Base-by-base conservation (phyloP, 306 rosid genomes). In the Erythrophleum fordii region DNA sequence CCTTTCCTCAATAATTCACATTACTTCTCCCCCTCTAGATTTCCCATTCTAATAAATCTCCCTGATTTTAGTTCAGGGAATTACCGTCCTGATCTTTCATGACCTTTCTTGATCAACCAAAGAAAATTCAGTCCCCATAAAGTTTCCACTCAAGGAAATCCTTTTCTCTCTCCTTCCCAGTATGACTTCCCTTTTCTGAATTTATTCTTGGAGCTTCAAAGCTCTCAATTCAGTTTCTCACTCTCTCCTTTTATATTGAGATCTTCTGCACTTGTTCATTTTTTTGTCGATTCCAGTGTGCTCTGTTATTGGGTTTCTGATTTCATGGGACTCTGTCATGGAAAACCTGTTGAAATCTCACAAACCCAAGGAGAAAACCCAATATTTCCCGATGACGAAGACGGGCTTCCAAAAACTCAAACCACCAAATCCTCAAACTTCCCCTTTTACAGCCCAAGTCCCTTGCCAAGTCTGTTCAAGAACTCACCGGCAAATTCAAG, bases 371-470 rank as follows among this genome's bases (percentile, higher is more conserved):
- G 74, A 70, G 86, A 81, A 42, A 78, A 60, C 44, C 56, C 70
- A 62, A 3, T 51, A 41, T 69, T 76, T 56, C 18, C 62, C 11
- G 62, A 17, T 39, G 84, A 83, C 17, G 83, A 72, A 46, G 84
- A 87, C 9, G 75, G 56, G 2, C 52, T 78, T 37, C 83, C 90
- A 18, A 75, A 78, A 80, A 69, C 88, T 7, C 85, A 74, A 8
- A 53, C 84, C 39, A 8, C 51, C 61, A 84, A 91, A 39, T 53
- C 87, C 76, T 84, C 92, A 2, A 87, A 86, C 65, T 89, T 94
- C 41, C 98, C 95, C 11, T 94, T 94, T 81, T 94, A 88, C 88
- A 94, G 92, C 80, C 98, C 98, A 35, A 94, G 98, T 82, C 98
- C 98, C 14, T 85, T 90, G 25, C 94, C 87, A 3, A 90, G 89